Evolutionary conservation across 2,329 filamentous ascomycete genomes (phyloP).

Genomic region (Exophiala spinifera): DNA sequence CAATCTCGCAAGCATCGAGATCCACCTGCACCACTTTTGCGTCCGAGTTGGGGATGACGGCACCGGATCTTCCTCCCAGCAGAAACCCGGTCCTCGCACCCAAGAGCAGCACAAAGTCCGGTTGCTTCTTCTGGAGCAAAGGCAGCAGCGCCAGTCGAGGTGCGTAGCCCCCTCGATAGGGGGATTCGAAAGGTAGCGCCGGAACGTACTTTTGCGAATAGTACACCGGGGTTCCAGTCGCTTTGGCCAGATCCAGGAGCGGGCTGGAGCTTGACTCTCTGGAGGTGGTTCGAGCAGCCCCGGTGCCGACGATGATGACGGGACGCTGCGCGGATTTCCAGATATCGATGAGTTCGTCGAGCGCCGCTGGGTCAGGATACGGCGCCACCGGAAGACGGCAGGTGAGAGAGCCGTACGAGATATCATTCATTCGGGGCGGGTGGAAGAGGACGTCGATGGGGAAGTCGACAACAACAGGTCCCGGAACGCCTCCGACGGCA

Average conservation of each 20-base stretch:
- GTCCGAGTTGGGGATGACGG: conserved; percentile 37
- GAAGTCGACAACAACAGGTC: conserved; percentile 32
- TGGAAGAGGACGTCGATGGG: conserved; percentile 44
- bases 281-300: conserved; percentile 31
- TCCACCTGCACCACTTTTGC: conserved; percentile 45
- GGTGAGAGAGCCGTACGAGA: conserved; percentile 43
- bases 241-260: conserved; percentile 35
- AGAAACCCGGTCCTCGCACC: conserved; percentile 44
- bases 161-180: conserved; percentile 38
- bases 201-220: conserved; percentile 34
- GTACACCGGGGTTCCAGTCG: conserved; percentile 41
- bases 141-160: conserved; percentile 35
- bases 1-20: conserved; percentile 43
- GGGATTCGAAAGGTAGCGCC: conserved; percentile 31
- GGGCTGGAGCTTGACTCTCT: conserved; percentile 30
- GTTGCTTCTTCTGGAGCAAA: conserved; percentile 30
- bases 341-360: conserved; percentile 35
- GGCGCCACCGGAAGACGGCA: conserved; percentile 36
- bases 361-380: conserved; percentile 37
- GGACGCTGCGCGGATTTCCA: conserved; percentile 38
- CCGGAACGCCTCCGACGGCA: conserved; percentile 41
- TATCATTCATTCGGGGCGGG: conserved; percentile 36
- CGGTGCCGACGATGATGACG: conserved; percentile 44
- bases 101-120: conserved; percentile 44
- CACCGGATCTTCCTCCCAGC: conserved; percentile 38